Conservation (phyloP, 73 alveolate species). For the Uronychia binucleata region DNA sequence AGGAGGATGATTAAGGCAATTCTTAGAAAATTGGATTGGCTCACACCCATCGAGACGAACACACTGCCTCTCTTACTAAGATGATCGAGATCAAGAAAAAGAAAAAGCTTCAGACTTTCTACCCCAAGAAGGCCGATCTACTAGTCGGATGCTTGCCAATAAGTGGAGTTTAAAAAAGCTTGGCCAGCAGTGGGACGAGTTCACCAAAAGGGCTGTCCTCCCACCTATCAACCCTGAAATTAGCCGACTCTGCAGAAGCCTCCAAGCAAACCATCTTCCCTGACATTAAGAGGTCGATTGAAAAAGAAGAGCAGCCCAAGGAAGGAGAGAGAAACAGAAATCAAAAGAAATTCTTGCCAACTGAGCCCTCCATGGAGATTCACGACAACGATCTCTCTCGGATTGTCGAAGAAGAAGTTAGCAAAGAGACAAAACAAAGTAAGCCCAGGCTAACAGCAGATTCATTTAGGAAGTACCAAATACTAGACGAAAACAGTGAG, state of each 20-base stretch:
- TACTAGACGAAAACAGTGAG: not conserved
- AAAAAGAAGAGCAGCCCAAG: not conserved
- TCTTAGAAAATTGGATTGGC: not conserved
- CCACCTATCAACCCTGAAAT: too few relatives aligned
- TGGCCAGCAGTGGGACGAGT: not conserved
- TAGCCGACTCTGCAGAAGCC: too few relatives aligned
- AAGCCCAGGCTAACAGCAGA: not conserved
- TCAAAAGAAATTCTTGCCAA: not conserved
- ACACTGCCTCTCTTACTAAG: not conserved
- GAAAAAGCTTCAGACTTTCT: not conserved
- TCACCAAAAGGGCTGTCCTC: too few relatives aligned
- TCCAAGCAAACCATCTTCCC: too few relatives aligned
- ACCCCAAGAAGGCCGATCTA: not conserved
- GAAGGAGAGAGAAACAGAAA: not conserved
- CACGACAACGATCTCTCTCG: not conserved
- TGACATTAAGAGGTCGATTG: too few relatives aligned
- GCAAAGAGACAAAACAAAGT: not conserved
- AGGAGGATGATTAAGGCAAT: not conserved
- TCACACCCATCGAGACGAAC: not conserved
- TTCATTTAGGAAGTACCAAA: not conserved
- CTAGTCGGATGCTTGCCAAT: too few relatives aligned
- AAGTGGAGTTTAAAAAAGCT: too few relatives aligned
- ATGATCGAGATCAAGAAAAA: not conserved
- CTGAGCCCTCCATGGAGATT: not conserved
- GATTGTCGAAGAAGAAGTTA: not conserved